Percentiles rank a stretch among this genome's conserved stretches.
Evolutionary conservation across 2,329 filamentous ascomycete species (phyloP).

Genomic region (Calonectria leucothoes): DNA sequence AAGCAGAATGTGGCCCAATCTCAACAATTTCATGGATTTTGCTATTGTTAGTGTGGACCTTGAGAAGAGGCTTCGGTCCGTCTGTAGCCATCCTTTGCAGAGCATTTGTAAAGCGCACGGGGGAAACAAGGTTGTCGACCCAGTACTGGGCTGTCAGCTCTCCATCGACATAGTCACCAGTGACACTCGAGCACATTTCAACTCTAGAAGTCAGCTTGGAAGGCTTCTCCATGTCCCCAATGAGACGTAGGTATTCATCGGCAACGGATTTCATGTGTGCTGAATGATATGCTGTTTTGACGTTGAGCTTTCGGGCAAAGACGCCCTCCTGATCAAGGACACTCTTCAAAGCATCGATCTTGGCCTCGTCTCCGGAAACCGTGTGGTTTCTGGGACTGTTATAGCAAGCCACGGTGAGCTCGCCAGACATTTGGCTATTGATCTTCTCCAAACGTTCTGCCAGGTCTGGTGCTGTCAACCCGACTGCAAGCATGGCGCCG

Average conservation of each 20-base stretch:
- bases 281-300: constrained; percentile 7
- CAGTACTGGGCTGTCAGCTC: constrained; percentile 56
- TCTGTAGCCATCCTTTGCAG: constrained; percentile 1
- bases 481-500: constrained; percentile 3
- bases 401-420: constrained; percentile 51
- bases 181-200: constrained; percentile 24
- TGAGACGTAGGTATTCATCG: neutral
- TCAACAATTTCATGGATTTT: constrained; percentile 32
- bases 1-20: constrained; percentile 42
- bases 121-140: constrained; percentile 55
- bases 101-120: constrained; percentile 55
- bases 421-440: neutral
- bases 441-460: neutral
- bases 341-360: constrained; percentile 51
- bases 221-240: neutral
- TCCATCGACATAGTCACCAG: constrained; percentile 20
- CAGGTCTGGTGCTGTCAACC: neutral
- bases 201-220: neutral
- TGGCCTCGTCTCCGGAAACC: constrained; percentile 56
- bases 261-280: neutral
- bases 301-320: constrained; percentile 54
- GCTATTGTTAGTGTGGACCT: neutral
- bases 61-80: neutral
- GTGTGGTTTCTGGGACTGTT: constrained; percentile 62
- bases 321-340: constrained; percentile 51